These are phyloP conservation scores for Solanum piurae DNA, from an alignment of 257 asterid species.

Conservation along the genomic window DNA sequence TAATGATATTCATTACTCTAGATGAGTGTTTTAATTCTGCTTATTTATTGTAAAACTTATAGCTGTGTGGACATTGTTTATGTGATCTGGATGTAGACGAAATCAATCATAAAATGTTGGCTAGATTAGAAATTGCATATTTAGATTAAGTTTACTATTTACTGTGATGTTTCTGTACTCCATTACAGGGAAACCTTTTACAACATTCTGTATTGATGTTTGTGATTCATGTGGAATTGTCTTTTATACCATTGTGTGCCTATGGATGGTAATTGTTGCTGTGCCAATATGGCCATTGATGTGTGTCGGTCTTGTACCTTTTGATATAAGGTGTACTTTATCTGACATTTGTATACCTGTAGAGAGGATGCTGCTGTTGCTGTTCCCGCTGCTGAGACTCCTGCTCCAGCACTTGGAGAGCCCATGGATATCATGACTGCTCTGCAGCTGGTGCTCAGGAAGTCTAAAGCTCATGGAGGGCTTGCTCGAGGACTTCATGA, in stretches of 20 bases:
- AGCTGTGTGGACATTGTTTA: neutral
- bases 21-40: neutral
- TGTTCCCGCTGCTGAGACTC: slow-evolving; percentile 15
- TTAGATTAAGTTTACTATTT: neutral
- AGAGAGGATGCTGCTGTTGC: slow-evolving; percentile 31
- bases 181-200: neutral
- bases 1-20: neutral
- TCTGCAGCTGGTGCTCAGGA: slow-evolving; percentile 47
- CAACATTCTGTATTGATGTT: neutral
- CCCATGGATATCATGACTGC: slow-evolving; percentile 60
- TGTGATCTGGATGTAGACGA: neutral
- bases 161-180: neutral
- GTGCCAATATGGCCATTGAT: neutral
- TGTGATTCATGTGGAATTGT: neutral
- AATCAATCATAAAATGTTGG: neutral
- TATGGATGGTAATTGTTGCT: neutral
- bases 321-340: neutral
- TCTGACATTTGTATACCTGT: neutral
- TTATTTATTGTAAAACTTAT: neutral
- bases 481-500: slow-evolving; percentile 58
- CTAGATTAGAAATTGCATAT: neutral
- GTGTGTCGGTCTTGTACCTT: neutral
- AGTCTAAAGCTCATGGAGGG: slow-evolving; percentile 65
- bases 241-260: too few relatives aligned
- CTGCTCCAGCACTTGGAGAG: slow-evolving; percentile 47